Conservation (phyloP, 805 yeast species). For the Lipomyces sp. region DNA sequence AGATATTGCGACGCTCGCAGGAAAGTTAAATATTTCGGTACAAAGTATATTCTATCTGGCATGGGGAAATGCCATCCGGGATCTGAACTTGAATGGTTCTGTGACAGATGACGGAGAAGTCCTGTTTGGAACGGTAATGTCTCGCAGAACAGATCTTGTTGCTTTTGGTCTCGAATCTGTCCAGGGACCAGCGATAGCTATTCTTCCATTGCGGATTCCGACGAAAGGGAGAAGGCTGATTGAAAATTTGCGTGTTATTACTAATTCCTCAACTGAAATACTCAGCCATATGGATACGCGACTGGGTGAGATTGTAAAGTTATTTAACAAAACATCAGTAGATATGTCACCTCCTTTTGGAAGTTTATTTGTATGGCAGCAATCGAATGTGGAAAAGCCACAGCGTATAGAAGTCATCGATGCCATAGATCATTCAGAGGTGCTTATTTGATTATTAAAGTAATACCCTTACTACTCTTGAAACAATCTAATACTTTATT, state of each 20-base stretch:
- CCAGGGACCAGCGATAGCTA: conserved; percentile 19
- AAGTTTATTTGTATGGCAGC: conserved; percentile 22
- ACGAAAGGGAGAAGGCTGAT: neutral
- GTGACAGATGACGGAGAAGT: conserved; percentile 16
- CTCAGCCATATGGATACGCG: conserved; percentile 4
- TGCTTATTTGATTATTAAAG: neutral
- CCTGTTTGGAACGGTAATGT: conserved; percentile 26
- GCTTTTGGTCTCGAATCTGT: conserved; percentile 1
- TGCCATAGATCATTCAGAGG: conserved; percentile 14
- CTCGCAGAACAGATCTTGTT: conserved; percentile 17
- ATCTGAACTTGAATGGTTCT: neutral
- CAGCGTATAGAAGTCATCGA: neutral
- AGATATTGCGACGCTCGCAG: too few species aligned
- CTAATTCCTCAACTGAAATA: neutral
- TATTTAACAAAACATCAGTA: neutral
- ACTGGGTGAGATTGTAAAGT: conserved; percentile 2
- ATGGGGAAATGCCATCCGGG: conserved; percentile 24
- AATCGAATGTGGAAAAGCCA: conserved; percentile 1
- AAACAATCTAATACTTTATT: too few species aligned
- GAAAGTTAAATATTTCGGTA: conserved; percentile 6
- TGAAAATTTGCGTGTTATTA: neutral
- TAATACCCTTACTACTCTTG: too few species aligned
- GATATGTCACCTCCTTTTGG: neutral
- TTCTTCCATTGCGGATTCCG: conserved; percentile 15
- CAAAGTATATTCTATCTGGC: conserved; percentile 25